Base-by-base conservation (phyloP, 176 grass and related monocot species). In the Triticum turgidum region DNA sequence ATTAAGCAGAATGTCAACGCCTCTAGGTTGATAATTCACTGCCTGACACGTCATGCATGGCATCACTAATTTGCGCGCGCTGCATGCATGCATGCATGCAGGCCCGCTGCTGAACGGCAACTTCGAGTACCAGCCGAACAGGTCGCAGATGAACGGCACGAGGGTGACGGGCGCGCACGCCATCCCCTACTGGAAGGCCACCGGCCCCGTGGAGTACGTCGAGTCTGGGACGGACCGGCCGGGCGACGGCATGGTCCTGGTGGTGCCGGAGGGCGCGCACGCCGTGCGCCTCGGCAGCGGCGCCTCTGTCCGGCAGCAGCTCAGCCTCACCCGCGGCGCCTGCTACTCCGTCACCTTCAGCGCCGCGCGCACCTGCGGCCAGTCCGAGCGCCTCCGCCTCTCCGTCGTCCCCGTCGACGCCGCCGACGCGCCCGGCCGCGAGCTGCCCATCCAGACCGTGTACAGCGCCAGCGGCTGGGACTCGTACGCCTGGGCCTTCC, bases 321-420 rank as follows among this genome's bases (percentile, higher is more conserved):
- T 90, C 49, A 61, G 59, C 61, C 9, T 90, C 47, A 27, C 78
- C 0, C 52, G 66, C 6, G 83, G 78, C 83, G 42, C 33, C 30
- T 65, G 82, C 88, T 90, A 90, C 88, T 81, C 79, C 18, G 38
- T 90, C 72, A 90, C 83, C 38, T 90, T 90, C 79, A 71, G 78
- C 83, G 88, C 88, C 12, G 79, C 78, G 14, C 88, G 88, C 35
- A 90, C 83, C 41, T 86, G 83, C 72, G 88, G 83, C 3, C 78
- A 86, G 70, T 37, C 80, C 11, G 88, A 90, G 63, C 62, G 78
- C 33, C 83, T 90, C 33, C 86, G 70, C 83, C 70, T 90, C 14
- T 90, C 88, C 14, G 88, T 82, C 17, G 80, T 83, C 1, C 88
- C 88, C 37, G 37, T 2, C n/a, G 22, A 10, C 3, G 83, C 76